Evolutionary conservation across 306 rosid species (phyloP), one percentile per base, ranked within the genome.

Genomic region (Cucurbita maxima): DNA sequence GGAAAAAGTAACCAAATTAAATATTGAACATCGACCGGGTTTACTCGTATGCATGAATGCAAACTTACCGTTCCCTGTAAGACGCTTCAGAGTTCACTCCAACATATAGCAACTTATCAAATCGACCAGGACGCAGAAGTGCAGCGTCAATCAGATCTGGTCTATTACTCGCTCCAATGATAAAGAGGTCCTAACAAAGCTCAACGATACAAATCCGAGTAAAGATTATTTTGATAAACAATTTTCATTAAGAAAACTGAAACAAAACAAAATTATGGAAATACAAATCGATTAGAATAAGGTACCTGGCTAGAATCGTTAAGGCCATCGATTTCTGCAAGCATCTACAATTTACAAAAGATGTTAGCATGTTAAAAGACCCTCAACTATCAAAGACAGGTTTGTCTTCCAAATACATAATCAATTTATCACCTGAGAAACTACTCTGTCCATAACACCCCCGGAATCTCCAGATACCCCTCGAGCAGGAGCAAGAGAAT

Each of bases 381-480:
- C 43, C 56, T 34, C 47, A 58, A 54, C 50, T 73, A 73, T 81
- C 57, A 56, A 80, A 62, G 22, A 18, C 30, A 60, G 61, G 53
- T 25, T 8, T 37, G 11, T 37, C 18, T 37, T 36, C 58, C 20
- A 72, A 67, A 37, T 57, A 48, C 75, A 72, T 5, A 2, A 36
- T 20, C 63, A 53, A 36, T 79, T 74, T 76, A 60, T 63, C 80
- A 91, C 99, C 97, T 94, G 99, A 70, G 97, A 91, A 86, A 94
- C 99, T 73, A 94, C 99, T 84, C 99, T 76, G 79, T 89, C 99
- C 97, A 91, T 91, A 74, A 94, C 99, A 73, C 95, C 97, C 60
- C 97, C 96, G 59, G 99, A 91, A 82, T 94, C 99, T 58, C 97
- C 97, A 1, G 99, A 94, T 61, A 95, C 92, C 71, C 99, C 99